Base-by-base conservation (phyloP, 768 basidiomycete species). In the Fibroporia radiculosa region DNA sequence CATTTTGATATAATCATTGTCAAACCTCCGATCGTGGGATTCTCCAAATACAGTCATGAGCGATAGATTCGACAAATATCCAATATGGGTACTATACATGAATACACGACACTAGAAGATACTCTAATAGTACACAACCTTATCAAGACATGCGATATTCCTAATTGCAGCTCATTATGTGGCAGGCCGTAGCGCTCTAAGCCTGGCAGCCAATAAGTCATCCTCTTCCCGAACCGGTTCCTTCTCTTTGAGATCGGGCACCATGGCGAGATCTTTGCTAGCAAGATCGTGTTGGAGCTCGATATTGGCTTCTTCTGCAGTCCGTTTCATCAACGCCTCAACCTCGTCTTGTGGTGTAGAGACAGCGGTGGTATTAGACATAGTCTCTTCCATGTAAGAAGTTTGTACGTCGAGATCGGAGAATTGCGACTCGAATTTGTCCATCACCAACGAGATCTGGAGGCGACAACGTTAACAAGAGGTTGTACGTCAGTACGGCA, bases 361-460 rank as follows among this genome's bases (percentile, higher is more conserved):
- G 31, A 86, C 77, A 16, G 93, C 96, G 2, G 91, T 95, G 19
- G 93, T 91, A 44, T 85, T 78, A 8, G 82, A 81, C 85, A 99
- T 97, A 29, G 93, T 84, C 48, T 92, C 89, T 59, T 98, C 96
- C 92, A 99, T 95, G 66, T 95, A 93, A 4, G 83, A 86, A 14
- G 96, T 95, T 64, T 98, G 95, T 6, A 99, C 96, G 60, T 98
- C 96, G 16, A 99, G 78, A 62, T 98, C 96, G 28, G 90, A 73
- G 68, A 98, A 98, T 55, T 98, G 95, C 4, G 82, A 53, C 64
- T 99, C 96, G 66, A 99, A 99, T 68, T 93, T 98, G 70, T 98
- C 96, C 96, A 99, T 98, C 26, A 99, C 91, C 44, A 90, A 65
- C 11, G 96, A 95, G 59, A 99, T 98, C 95, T 97, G 61, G 6